Evolutionary conservation across 345 rosid species (phyloP), one percentile per base, ranked within the genome.

Genomic region (Brassica rapa): DNA sequence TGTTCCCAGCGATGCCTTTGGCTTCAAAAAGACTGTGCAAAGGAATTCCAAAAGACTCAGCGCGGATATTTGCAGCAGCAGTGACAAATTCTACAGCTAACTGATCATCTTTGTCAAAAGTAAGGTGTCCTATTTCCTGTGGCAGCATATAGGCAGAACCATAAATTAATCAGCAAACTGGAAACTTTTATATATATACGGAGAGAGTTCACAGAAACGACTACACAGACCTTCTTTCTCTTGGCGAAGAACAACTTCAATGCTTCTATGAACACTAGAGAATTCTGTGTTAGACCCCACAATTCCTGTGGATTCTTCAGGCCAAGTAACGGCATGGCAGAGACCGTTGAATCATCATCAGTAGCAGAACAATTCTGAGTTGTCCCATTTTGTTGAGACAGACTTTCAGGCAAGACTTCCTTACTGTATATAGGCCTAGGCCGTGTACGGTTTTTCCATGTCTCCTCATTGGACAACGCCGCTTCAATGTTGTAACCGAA

Each of bases 11-110:
- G 63, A 96, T 93, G 68, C 99, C 99, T 86, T 96, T 96, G 74
- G 98, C 94, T 89, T 96, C 99, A 87, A 96, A 96, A 84, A 96
- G 94, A 85, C 99, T 91, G 69, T 90, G 97, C 78, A 87, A 85
- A 66, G 96, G 90, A 85, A 96, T 96, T 68, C 92, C 96, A 71
- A 96, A 96, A 66, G 98, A 96, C 81, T 87, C 79, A 60, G 99
- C 99, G 70, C 98, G 86, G 79, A 96, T 90, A 87, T 96, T 96
- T 76, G 99, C 99, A 80, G 99, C 98, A 78, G 99, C 91, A 72
- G 99, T 89, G 60, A 96, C 98, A 86, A 96, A 86, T 81, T 93
- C 99, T 78, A 96, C 96, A n/a, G 99, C 99, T 78, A 96, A 83
- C 84, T 90, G 99, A 76, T 96, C 99, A 86, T 96, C 99, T 85